Conservation (phyloP, 139 green algal species). For the Micractinium conductrix region DNA sequence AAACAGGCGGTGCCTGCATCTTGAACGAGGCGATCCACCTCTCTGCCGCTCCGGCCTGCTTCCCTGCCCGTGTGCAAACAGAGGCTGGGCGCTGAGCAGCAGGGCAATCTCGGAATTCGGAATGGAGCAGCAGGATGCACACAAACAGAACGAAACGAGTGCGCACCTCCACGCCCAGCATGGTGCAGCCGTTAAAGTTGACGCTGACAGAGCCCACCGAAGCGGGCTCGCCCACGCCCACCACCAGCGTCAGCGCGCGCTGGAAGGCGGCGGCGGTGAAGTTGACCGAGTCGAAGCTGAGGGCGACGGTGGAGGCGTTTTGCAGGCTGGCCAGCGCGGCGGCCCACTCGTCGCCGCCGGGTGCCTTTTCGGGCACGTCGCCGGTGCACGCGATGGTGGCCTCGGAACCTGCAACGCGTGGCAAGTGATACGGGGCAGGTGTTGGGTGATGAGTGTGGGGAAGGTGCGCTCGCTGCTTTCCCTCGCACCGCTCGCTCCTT, state of each 20-base stretch:
- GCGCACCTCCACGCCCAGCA: not conserved
- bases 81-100: no score
- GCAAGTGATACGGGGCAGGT: not conserved
- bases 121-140: no score
- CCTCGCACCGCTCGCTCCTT: no score
- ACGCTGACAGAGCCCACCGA: not conserved
- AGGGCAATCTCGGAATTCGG: no score
- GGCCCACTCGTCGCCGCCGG: not conserved
- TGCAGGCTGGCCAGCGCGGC: not conserved
- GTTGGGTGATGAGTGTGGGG: not conserved
- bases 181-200: not conserved
- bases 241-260: not conserved
- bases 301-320: not conserved
- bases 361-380: not conserved
- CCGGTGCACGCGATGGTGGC: not conserved
- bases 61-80: no score
- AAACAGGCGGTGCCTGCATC: no score
- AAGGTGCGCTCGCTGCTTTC: no score
- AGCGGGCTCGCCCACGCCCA: not conserved
- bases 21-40: no score
- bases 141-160: no score
- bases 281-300: not conserved
- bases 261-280: not conserved
- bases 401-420: not conserved
- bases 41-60: no score